Conservation (phyloP, 2,329 filamentous ascomycete genomes). For the Sarocladium oryzae region DNA sequence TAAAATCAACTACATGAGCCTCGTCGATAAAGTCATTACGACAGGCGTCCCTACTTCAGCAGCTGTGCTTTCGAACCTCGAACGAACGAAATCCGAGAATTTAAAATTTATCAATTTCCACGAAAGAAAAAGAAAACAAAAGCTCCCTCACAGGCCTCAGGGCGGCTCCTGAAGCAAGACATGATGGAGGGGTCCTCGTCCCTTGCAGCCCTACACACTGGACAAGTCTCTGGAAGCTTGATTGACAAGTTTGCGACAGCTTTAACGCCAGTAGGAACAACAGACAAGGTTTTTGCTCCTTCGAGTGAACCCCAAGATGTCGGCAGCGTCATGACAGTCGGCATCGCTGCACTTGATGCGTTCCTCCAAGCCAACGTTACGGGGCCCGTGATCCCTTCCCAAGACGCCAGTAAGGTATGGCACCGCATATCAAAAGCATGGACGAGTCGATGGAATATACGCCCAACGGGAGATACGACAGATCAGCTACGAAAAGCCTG, state of each 20-base stretch:
- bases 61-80: too few species aligned
- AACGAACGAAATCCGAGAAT: neutral
- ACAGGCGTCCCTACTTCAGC: too few species aligned
- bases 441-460: constrained; percentile 5
- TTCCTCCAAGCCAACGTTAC: constrained; percentile 87
- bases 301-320: neutral
- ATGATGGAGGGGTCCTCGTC: neutral
- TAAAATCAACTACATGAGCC: neutral
- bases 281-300: neutral
- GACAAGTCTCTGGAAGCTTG: neutral
- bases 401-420: constrained; percentile 7
- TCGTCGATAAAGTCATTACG: too few species aligned
- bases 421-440: neutral
- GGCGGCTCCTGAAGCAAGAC: neutral
- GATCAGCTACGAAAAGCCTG: constrained; percentile 45
- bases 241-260: neutral
- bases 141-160: neutral
- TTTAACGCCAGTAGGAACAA: neutral
- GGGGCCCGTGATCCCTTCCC: constrained; percentile 61
- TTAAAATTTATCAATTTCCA: too few species aligned
- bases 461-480: constrained; percentile 28
- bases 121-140: too few species aligned
- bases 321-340: constrained; percentile 20
- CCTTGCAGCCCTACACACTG: neutral
- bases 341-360: constrained; percentile 50